A percentile compares a stretch with the other conserved stretches of the same genome.
phyloP scores from a whole-genome alignment of 495 filamentous ascomycete species.

The Daldinia decipiens region DNA sequence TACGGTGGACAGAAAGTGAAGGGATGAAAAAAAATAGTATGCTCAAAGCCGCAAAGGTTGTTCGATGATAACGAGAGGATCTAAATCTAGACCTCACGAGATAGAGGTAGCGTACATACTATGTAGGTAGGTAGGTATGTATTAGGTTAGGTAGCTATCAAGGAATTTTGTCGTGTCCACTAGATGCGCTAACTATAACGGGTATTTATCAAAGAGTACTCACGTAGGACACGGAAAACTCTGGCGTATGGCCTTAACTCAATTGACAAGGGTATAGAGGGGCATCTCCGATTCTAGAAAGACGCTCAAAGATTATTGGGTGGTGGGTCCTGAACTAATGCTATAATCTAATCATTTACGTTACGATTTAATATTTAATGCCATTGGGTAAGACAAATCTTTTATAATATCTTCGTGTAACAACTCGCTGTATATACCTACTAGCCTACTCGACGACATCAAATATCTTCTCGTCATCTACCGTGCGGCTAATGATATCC shows the following conservation, averaged over 20 bases:
- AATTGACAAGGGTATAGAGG: slow-evolving; percentile 38
- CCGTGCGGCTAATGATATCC: slow-evolving; percentile 15
- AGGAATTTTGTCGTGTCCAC: slow-evolving; percentile 19
- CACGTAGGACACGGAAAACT: slow-evolving; percentile 32
- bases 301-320: slow-evolving; percentile 35
- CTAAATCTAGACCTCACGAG: slow-evolving; percentile 33
- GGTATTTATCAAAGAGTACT: slow-evolving; percentile 30
- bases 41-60: slow-evolving; percentile 19
- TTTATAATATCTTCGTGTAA: slow-evolving; percentile 33
- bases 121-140: too few species aligned
- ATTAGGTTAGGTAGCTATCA: slow-evolving; percentile 11
- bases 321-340: slow-evolving; percentile 18
- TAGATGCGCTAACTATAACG: slow-evolving; percentile 24
- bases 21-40: slow-evolving; percentile 30
- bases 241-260: slow-evolving; percentile 24
- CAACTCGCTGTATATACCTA: not conserved
- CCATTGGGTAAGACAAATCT: slow-evolving; percentile 28
- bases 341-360: not conserved
- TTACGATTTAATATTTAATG: slow-evolving; percentile 8
- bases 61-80: slow-evolving; percentile 42
- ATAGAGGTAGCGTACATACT: not conserved
- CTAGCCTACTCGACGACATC: slow-evolving; percentile 6
- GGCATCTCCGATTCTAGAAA: slow-evolving; percentile 43
- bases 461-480: slow-evolving; percentile 12
- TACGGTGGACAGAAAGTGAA: not conserved